Conservation (phyloP, 208 protist genomes). For the Phytomonas serpens region DNA sequence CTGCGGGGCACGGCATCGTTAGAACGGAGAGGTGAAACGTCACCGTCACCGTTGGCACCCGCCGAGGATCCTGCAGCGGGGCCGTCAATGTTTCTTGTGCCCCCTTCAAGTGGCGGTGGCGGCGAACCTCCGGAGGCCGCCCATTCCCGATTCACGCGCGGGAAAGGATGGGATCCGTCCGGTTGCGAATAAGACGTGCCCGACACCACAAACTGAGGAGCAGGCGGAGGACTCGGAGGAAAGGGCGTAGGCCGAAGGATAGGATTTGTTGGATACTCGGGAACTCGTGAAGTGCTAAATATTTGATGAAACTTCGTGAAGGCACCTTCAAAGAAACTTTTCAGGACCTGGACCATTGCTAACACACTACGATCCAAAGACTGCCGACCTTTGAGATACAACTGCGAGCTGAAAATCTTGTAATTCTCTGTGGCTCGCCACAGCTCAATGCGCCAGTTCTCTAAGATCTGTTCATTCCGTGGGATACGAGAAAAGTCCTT, state of each 20-base stretch:
- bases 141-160: background rate
- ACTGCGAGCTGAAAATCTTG: slow-evolving; percentile 46
- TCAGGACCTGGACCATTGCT: slow-evolving; percentile 37
- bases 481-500: slow-evolving; percentile 60
- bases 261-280: slow-evolving; percentile 32
- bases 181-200: background rate
- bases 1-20: background rate
- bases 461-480: slow-evolving; percentile 67
- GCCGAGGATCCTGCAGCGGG: background rate
- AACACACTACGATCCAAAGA: slow-evolving; percentile 57
- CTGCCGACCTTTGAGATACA: slow-evolving; percentile 50
- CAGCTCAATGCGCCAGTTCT: slow-evolving; percentile 69
- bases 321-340: slow-evolving; percentile 42
- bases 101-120: background rate
- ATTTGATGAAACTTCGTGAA: slow-evolving; percentile 36
- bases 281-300: slow-evolving; percentile 37
- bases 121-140: background rate
- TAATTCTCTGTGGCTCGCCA: slow-evolving; percentile 57
- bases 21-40: background rate
- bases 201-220: background rate
- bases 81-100: background rate
- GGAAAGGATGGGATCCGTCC: background rate
- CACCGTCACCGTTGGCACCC: background rate
- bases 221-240: slow-evolving; percentile 29
- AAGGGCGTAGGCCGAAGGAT: slow-evolving; percentile 45